Evolutionary conservation across 805 yeast genomes (phyloP), one percentile per base, ranked within the genome.

Genomic region (Suhomyces sp.): DNA sequence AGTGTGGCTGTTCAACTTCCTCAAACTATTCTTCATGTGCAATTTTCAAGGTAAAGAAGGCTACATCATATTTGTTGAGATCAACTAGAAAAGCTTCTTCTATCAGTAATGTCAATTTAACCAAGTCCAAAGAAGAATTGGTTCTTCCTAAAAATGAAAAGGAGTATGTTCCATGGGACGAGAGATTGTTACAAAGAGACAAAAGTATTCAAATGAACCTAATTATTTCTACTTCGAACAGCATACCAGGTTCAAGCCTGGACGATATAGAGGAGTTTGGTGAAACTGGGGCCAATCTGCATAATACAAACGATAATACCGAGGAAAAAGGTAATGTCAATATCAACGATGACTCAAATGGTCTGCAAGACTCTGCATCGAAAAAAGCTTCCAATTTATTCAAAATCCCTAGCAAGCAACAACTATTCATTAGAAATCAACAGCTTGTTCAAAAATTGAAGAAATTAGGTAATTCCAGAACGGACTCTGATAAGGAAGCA

Each of bases 31-130:
- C 65, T 27, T 83, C 79, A 17, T 87, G 93, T 67, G 70, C 78
- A 20, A 68, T 87, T 9, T 72, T 77, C 51, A 85, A 83, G 59
- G 79, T 85, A 4, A 84, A 83, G 60, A 85, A 84, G 59, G 81
- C 82, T 20, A 80, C 85, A 2, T 78, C 85, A 1, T 78, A 81
- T 56, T 69, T 85, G 40, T 76, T 81, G 57, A 75, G 89, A 56
- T 78, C 87, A 7, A 79, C 85, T 0, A 75, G 86, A 54, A 81
- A 81, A 52, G 73, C 76, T 1, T 71, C 80, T 17, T 70, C 68
- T 13, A 69, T 75, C 20, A 66, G 71, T 48, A 73, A 69, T 50
- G 57, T 66, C 22, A 68, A 72, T 45, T 56, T 68, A 40, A 58
- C 63, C 22, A 74, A 70, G 51, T 69, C 78, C 13, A 61, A 66